These are phyloP conservation scores for Saturnispora mendoncae DNA, from an alignment of 805 yeast species.

Conservation along the genomic window DNA sequence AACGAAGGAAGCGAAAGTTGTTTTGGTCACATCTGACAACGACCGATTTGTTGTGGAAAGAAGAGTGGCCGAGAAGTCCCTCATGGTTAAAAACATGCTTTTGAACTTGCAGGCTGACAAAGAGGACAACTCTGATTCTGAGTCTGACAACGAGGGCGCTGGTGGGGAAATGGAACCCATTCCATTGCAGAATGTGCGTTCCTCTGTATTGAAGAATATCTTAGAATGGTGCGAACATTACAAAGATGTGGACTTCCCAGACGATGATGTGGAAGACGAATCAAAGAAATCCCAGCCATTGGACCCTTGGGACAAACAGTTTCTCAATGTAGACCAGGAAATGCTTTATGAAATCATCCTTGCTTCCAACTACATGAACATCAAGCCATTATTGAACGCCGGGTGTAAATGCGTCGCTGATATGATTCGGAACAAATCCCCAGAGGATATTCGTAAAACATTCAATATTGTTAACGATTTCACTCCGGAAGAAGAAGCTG, in stretches of 20 bases:
- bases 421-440: conserved; percentile 72
- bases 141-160: conserved; percentile 38
- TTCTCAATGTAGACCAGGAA: conserved; percentile 87
- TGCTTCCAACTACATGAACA: conserved; percentile 75
- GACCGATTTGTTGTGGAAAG: conserved; percentile 70
- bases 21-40: conserved; percentile 68
- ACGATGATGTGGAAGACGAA: conserved; percentile 74
- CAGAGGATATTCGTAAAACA: conserved; percentile 72
- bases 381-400: conserved; percentile 64
- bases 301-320: conserved; percentile 92
- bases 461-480: conserved; percentile 77
- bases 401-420: conserved; percentile 80
- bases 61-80: conserved; percentile 79
- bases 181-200: conserved; percentile 85
- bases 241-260: conserved; percentile 68
- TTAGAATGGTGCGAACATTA: conserved; percentile 96
- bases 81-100: conserved; percentile 78
- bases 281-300: conserved; percentile 84
- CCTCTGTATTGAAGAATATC: conserved; percentile 82
- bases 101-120: conserved; percentile 46
- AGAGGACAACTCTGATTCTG: conserved; percentile 33
- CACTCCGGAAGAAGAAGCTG: conserved; percentile 82
- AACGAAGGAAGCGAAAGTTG: conserved; percentile 21
- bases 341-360: conserved; percentile 73
- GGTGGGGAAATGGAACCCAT: conserved; percentile 68